phyloP scores from a whole-genome alignment of 768 basidiomycete genomes.

The Obba rivulosa region DNA sequence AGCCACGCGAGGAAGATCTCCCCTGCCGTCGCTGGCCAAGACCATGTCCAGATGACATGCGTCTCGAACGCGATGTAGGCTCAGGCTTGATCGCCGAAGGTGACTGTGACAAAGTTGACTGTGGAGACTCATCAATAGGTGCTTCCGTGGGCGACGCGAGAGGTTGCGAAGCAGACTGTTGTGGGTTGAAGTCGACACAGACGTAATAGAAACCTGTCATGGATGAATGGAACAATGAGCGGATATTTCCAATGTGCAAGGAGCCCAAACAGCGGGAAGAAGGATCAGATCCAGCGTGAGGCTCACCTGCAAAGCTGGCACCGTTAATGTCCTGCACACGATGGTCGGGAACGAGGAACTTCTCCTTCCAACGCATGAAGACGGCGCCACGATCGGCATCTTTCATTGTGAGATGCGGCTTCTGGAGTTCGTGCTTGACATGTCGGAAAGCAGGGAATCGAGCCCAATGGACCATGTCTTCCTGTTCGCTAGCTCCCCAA shows the following conservation, averaged over 20 bases:
- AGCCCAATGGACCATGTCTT: conserved; percentile 93
- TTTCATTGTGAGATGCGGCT: conserved; percentile 76
- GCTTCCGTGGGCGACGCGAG: conserved; percentile 13
- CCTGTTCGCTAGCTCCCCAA: conserved; percentile 87
- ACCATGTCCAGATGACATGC: conserved; percentile 29
- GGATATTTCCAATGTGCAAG: background rate
- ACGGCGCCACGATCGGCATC: conserved; percentile 68
- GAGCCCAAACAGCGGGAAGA: background rate
- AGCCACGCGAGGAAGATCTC: conserved; percentile 45
- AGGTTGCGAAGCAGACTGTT: conserved; percentile 28
- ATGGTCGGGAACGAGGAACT: conserved; percentile 93
- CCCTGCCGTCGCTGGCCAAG: conserved; percentile 13
- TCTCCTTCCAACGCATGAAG: conserved; percentile 97
- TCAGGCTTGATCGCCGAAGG: conserved; percentile 23
- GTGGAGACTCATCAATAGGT: conserved; percentile 9
- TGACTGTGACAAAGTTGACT: conserved; percentile 32
- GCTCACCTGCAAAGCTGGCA: conserved; percentile 87
- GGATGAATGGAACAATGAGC: background rate
- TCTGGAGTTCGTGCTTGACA: conserved; percentile 72
- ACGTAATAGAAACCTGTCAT: conserved; percentile 86
- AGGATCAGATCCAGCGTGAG: conserved; percentile 5
- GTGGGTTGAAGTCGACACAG: conserved; percentile 86
- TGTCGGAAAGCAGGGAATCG: conserved; percentile 88
- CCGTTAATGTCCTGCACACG: conserved; percentile 91
- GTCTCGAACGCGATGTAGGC: conserved; percentile 12